Evolutionary conservation across 2,329 filamentous ascomycete species (phyloP).

Genomic region (Aspergillus ochraceoroseus): DNA sequence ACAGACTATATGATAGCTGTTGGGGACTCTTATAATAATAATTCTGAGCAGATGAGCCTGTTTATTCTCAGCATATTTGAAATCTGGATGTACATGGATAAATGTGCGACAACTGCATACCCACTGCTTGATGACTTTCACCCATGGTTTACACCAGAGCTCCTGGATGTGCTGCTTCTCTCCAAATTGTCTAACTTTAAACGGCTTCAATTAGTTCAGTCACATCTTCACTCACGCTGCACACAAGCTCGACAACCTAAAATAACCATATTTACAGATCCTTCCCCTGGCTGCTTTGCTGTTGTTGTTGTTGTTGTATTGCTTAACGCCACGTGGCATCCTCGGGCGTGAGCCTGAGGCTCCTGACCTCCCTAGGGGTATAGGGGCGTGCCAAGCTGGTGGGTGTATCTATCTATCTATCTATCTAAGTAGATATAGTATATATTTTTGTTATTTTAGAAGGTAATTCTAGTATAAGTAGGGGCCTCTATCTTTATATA

Average conservation of each 20-base stretch:
- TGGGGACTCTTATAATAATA: conserved; percentile 38
- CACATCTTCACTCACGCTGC: conserved; percentile 45
- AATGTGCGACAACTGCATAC: conserved; percentile 39
- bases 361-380: too few species aligned
- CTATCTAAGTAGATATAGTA: too few species aligned
- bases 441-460: too few species aligned
- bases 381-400: too few species aligned
- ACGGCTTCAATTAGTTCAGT: conserved; percentile 49
- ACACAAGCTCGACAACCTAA: conserved; percentile 14
- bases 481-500: too few species aligned
- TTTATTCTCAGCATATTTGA: conserved; percentile 54
- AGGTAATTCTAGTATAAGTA: too few species aligned
- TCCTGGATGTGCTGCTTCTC: conserved; percentile 55
- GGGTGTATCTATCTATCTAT: too few species aligned
- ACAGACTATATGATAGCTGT: conserved; percentile 33
- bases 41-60: conserved; percentile 49
- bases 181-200: conserved; percentile 46
- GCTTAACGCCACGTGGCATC: too few species aligned
- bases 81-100: conserved; percentile 56
- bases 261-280: conserved; percentile 49
- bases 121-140: conserved; percentile 51
- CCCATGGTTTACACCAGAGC: conserved; percentile 48
- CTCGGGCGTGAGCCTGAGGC: too few species aligned
- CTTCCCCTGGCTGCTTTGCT: conserved; percentile 44
- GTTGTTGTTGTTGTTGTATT: too few species aligned